Evolutionary conservation across 345 rosid genomes (phyloP).

Genomic region (Syzygium oleosum): DNA sequence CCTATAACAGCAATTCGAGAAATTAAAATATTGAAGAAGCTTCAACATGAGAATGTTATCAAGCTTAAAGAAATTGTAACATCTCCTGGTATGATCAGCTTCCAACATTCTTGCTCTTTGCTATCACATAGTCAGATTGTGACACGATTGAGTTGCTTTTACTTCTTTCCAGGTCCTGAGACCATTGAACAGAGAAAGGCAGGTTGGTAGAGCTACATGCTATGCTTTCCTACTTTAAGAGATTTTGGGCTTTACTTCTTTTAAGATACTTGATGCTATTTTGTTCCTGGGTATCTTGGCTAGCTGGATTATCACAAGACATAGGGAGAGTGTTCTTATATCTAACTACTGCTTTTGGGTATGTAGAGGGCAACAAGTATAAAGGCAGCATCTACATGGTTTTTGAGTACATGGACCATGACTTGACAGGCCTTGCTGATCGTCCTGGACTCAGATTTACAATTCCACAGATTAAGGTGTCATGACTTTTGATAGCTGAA

Average conservation of each 20-base stretch:
- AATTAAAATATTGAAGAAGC: conserved; percentile 71
- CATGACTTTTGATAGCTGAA: not conserved
- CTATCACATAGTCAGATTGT: not conserved
- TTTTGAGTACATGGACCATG: conserved; percentile 98
- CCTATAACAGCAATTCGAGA: conserved; percentile 78
- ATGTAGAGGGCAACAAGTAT: conserved; percentile 79
- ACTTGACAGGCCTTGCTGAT: conserved; percentile 91
- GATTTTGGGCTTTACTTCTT: not conserved
- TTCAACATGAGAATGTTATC: conserved; percentile 61
- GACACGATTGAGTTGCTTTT: not conserved
- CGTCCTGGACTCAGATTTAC: conserved; percentile 94
- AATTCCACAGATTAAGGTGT: conserved; percentile 90
- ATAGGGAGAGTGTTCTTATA: not conserved
- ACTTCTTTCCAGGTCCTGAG: conserved; percentile 54
- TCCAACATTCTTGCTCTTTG: not conserved
- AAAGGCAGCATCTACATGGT: conserved; percentile 97
- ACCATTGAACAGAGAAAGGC: conserved; percentile 76
- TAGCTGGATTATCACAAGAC: not conserved
- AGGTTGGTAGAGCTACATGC: conserved; percentile 33
- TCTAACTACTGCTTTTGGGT: not conserved
- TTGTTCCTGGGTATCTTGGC: not conserved
- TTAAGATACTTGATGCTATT: not conserved
- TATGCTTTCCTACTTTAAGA: not conserved
- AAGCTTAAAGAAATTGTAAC: conserved; percentile 73
- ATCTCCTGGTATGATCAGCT: conserved; percentile 42